Conservation (phyloP, 805 yeast genomes). For the Scheffersomyces coipomensis region DNA sequence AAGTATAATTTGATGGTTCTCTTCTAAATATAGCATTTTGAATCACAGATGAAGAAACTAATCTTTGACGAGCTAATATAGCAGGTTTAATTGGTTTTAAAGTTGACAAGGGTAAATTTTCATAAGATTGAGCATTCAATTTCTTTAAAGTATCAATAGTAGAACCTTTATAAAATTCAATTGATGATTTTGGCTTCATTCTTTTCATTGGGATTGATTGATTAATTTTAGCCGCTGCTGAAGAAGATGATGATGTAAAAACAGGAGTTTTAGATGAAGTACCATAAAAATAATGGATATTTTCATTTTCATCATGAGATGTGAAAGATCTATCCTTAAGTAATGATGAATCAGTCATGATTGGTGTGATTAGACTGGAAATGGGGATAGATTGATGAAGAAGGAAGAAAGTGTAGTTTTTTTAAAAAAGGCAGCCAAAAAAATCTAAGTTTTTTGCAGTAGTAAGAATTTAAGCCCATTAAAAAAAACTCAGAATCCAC, state of each 20-base stretch:
- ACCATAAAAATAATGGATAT: not conserved
- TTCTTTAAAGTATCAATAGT: not conserved
- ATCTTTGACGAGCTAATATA: no score
- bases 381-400: no score
- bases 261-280: not conserved
- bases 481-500: no score
- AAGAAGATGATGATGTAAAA: not conserved
- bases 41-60: no score
- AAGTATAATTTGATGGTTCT: not conserved
- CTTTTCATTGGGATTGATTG: no score
- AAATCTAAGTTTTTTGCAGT: no score
- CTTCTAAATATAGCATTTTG: no score
- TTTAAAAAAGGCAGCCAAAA: no score
- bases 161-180: not conserved
- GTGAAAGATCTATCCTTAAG: not conserved
- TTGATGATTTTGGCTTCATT: not conserved
- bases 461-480: no score
- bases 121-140: not conserved
- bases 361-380: no score
- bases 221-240: not conserved
- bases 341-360: not conserved
- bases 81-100: not conserved
- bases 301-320: not conserved
- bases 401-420: no score
- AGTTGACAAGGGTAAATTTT: not conserved